Evolutionary conservation across 2,329 filamentous ascomycete genomes (phyloP), one percentile per base, ranked within the genome.

Genomic region (Diaporthe amygdali): DNA sequence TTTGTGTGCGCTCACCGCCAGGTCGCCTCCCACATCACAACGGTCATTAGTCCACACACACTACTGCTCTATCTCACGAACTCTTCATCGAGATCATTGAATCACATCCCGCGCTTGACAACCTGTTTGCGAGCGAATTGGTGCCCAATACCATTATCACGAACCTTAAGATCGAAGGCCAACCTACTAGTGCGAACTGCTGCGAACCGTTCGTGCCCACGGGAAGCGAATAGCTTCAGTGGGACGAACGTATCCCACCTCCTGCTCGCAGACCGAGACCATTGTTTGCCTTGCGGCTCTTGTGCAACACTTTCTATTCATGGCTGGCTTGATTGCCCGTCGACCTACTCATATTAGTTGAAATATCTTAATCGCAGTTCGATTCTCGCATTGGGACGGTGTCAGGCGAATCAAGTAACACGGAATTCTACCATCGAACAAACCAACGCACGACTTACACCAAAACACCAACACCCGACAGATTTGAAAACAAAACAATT

Each of bases 201-300:
- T 67, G 68, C 71, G 68, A 72, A 51, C 68, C 30, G 63, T 55
- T 71, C 69, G 70, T 67, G 71, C 69, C 69, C 69, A 73, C 71
- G 64, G 66, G 72, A 69, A 71, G 66, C 72, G 69, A 68, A 70
- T 70, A 68, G 70, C 72, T 72, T 72, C 70, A 67, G 70, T 55
- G 71, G 71, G 69, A 63, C 67, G 55, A 63, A 71, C 55, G 66
- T 68, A 70, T 72, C 61, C 67, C 66, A 67, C 70, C 59, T 55
- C 69, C 70, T 69, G 37, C 54, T 52, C 47, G 55, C 69, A 30
- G 63, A 34, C 34, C 49, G 54, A 72, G 61, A 55, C 68, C 44
- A 39, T 49, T 54, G 10, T 27, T 49, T 68, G 37, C 61, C 46
- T 70, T 61, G 59, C 64, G 61, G 32, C 44, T 68, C 52, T 63